These are phyloP conservation scores for Chrysopogon serrulatus DNA, from an alignment of 176 grass and related monocot genomes.

Conservation along the genomic window DNA sequence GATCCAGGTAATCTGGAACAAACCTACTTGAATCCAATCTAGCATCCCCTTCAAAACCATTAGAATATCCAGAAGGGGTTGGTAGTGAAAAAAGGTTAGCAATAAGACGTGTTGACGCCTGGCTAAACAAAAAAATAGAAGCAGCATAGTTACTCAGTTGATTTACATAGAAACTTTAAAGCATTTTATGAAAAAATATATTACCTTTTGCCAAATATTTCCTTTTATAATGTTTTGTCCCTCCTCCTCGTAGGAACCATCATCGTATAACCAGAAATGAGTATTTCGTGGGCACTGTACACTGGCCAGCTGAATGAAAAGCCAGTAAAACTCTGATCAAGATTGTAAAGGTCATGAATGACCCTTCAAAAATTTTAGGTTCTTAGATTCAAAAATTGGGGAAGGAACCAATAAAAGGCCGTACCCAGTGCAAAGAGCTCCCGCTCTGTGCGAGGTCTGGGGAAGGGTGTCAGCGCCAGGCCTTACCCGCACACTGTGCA, in stretches of 20 bases:
- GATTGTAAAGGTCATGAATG: conserved; percentile 30
- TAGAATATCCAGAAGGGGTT: conserved; percentile 30
- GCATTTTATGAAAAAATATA: background rate
- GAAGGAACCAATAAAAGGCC: background rate
- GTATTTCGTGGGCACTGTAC: conserved; percentile 73
- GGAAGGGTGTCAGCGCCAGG: too few relatives aligned
- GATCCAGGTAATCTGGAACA: conserved; percentile 53
- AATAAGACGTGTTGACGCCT: conserved; percentile 51
- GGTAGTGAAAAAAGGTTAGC: conserved; percentile 59
- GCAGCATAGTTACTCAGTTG: background rate
- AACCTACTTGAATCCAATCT: conserved; percentile 28
- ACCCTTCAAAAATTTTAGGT: conserved; percentile 1
- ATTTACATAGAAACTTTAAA: background rate
- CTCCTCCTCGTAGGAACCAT: conserved; percentile 74
- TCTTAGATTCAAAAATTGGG: conserved; percentile 2
- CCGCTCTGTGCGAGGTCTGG: too few relatives aligned
- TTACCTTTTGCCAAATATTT: conserved; percentile 68
- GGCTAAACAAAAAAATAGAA: conserved; percentile 24
- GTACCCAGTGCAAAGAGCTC: too few relatives aligned
- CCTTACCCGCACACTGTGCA: too few relatives aligned
- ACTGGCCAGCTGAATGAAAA: conserved; percentile 61
- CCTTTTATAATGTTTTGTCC: conserved; percentile 82
- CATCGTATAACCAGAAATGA: conserved; percentile 87
- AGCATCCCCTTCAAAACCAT: conserved; percentile 38
- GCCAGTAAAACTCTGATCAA: conserved; percentile 40